phyloP scores from a whole-genome alignment of 352 stramenopile genomes.

The Phytophthora cactorum region DNA sequence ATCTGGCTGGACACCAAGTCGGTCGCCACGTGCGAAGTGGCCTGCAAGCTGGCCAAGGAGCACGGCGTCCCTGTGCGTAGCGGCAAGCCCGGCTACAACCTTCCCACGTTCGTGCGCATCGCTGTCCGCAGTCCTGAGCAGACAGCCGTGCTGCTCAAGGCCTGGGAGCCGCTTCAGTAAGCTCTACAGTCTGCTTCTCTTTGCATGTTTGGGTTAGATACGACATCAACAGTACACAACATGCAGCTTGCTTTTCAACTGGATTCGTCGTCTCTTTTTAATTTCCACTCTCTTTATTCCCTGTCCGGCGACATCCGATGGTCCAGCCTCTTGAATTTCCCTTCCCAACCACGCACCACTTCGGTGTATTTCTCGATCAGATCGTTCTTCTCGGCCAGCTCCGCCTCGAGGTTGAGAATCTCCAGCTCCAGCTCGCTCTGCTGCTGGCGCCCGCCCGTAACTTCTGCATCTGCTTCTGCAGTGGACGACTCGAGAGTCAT shows the following conservation, averaged over 20 bases:
- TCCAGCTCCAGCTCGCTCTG: conserved; percentile 74
- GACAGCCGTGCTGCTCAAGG: conserved; percentile 73
- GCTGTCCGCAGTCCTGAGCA: conserved; percentile 80
- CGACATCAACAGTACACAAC: conserved; percentile 20
- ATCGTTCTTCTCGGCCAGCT: conserved; percentile 86
- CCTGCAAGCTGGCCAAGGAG: conserved; percentile 78
- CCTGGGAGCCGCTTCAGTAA: conserved; percentile 75
- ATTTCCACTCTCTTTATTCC: conserved; percentile 31
- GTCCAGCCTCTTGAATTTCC: conserved; percentile 85
- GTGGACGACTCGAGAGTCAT: conserved; percentile 18
- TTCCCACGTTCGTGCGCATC: conserved; percentile 86
- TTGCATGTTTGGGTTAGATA: neutral
- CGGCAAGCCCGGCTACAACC: conserved; percentile 88
- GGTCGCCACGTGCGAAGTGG: conserved; percentile 50
- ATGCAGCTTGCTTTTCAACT: conserved; percentile 22
- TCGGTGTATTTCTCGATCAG: conserved; percentile 87
- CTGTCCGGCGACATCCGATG: conserved; percentile 66
- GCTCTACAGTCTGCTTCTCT: conserved; percentile 4
- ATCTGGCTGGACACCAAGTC: conserved; percentile 91
- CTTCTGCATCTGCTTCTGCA: conserved; percentile 2
- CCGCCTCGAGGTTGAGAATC: conserved; percentile 75
- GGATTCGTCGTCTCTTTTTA: conserved; percentile 2
- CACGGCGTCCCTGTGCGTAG: conserved; percentile 88
- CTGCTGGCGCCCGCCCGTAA: conserved; percentile 20
- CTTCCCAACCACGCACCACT: conserved; percentile 83